Evolutionary conservation across 345 rosid species (phyloP).

Genomic region (Nephelium lappaceum): DNA sequence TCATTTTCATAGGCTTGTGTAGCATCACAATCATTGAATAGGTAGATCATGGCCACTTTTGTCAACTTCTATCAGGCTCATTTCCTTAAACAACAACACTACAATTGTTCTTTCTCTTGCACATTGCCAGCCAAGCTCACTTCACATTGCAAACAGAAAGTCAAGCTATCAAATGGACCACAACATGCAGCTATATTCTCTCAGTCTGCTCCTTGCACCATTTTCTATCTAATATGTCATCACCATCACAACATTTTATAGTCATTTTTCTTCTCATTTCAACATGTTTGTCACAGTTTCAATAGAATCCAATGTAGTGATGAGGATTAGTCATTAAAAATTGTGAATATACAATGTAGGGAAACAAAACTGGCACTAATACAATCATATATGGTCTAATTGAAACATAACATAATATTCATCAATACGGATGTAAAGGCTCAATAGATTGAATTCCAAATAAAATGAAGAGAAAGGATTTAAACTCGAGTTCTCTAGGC

Average conservation of each 20-base stretch:
- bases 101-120: constrained; percentile 14
- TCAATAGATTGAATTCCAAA: too few species aligned
- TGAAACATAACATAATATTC: too few species aligned
- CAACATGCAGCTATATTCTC: neutral
- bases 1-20: neutral
- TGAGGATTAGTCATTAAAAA: too few species aligned
- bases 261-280: neutral
- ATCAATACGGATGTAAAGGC: too few species aligned
- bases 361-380: too few species aligned
- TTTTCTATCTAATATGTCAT: neutral
- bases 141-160: constrained; percentile 1
- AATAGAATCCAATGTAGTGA: neutral
- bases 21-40: constrained; percentile 8
- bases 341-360: too few species aligned
- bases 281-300: neutral
- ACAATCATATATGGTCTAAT: too few species aligned
- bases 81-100: constrained; percentile 1
- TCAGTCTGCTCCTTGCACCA: neutral
- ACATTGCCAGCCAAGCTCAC: constrained; percentile 1
- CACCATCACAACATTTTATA: neutral
- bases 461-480: too few species aligned
- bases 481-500: too few species aligned
- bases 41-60: neutral
- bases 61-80: constrained; percentile 21
- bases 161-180: neutral